Percentiles rank a stretch among this genome's conserved stretches.
These are phyloP conservation scores for Saccharomyces hybrid DNA, from an alignment of 1,139 yeast species.

Conservation along the genomic window DNA sequence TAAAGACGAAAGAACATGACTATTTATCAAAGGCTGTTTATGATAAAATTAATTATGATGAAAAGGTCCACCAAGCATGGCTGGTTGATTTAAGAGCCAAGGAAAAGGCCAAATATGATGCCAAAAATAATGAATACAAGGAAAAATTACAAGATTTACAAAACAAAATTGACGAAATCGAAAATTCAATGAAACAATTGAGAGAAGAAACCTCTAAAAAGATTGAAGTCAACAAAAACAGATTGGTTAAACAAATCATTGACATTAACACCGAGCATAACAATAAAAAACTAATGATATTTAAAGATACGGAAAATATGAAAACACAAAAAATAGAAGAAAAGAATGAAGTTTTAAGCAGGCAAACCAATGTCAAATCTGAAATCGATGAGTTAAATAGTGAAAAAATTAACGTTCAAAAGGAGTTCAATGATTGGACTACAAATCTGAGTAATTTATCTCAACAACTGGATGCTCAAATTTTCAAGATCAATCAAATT, in stretches of 20 bases:
- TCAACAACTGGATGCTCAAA: slow-evolving; percentile 25
- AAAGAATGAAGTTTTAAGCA: slow-evolving; percentile 16
- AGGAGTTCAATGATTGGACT: slow-evolving; percentile 20
- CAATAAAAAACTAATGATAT: slow-evolving; percentile 16
- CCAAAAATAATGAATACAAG: slow-evolving; percentile 29
- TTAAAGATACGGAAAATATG: slow-evolving; percentile 23
- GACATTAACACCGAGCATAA: slow-evolving; percentile 13
- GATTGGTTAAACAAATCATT: slow-evolving; percentile 18
- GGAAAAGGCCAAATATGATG: slow-evolving; percentile 10
- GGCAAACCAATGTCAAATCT: slow-evolving; percentile 19
- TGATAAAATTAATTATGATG: slow-evolving; percentile 24
- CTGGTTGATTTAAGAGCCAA: slow-evolving; percentile 12
- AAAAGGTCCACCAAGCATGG: slow-evolving; percentile 17
- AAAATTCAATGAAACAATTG: slow-evolving; percentile 19
- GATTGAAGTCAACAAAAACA: slow-evolving; percentile 21
- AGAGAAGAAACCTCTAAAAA: slow-evolving; percentile 21
- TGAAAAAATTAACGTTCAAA: slow-evolving; percentile 15
- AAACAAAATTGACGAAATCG: slow-evolving; percentile 17
- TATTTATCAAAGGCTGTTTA: slow-evolving; percentile 26
- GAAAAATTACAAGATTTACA: slow-evolving; percentile 17
- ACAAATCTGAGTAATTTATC: slow-evolving; percentile 19
- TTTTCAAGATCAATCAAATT: slow-evolving; percentile 20
- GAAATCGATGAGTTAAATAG: slow-evolving; percentile 20
- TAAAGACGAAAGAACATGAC: slow-evolving; percentile 21
- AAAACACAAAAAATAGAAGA: slow-evolving; percentile 21